Conservation (phyloP, 352 stramenopile species). For the Globisporangium spinosum region DNA sequence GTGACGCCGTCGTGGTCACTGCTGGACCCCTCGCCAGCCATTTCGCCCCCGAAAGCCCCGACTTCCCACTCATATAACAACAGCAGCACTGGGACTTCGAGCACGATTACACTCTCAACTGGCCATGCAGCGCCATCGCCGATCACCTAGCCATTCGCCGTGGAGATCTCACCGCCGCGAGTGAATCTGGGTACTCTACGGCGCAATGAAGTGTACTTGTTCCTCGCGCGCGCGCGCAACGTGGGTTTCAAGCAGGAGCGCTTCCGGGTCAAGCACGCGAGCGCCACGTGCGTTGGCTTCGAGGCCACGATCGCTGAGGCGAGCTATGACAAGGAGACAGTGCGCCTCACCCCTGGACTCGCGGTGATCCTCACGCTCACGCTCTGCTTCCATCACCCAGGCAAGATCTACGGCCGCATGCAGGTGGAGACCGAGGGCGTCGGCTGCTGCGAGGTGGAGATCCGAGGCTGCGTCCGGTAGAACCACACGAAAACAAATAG, state of each 20-base stretch:
- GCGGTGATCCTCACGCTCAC: constrained; percentile 57
- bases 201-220: constrained; percentile 57
- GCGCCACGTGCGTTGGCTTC: constrained; percentile 34
- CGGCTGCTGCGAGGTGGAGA: constrained; percentile 42
- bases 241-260: constrained; percentile 62
- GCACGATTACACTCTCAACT: not conserved
- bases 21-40: not conserved
- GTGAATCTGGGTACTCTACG: constrained; percentile 37
- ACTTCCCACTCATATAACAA: not conserved
- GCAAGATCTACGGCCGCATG: constrained; percentile 38
- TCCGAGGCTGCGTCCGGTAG: constrained; percentile 46
- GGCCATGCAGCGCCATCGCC: constrained; percentile 16
- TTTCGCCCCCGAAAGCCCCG: constrained; percentile 4
- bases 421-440: constrained; percentile 52
- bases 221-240: constrained; percentile 63
- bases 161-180: constrained; percentile 50
- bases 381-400: constrained; percentile 54
- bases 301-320: constrained; percentile 43
- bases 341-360: constrained; percentile 51
- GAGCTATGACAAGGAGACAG: constrained; percentile 55
- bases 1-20: not conserved
- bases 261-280: constrained; percentile 55
- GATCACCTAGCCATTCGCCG: constrained; percentile 42
- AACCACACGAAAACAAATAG: not conserved
- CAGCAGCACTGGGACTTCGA: not conserved